These are phyloP conservation scores for Blepharisma japonicum DNA, from an alignment of 73 alveolate genomes.

Conservation along the genomic window DNA sequence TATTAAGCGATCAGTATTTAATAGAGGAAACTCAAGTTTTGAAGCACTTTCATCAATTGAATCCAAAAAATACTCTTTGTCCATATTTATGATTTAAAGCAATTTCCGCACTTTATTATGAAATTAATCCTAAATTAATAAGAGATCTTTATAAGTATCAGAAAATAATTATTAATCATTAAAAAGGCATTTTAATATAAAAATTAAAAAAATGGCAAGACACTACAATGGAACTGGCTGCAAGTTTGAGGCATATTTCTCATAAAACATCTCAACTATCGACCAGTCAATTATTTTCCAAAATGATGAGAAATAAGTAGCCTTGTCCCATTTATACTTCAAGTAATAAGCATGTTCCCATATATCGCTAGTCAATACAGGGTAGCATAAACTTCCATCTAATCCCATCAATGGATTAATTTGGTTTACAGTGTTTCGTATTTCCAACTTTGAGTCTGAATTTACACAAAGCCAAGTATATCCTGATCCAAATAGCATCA, in stretches of 20 bases:
- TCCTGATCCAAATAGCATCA: slow-evolving; percentile 35
- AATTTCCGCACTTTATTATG: too few relatives aligned
- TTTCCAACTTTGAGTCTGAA: slow-evolving; percentile 18
- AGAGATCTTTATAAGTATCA: too few relatives aligned
- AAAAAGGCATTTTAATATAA: too few relatives aligned
- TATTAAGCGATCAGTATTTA: too few relatives aligned
- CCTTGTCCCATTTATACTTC: slow-evolving; percentile 22
- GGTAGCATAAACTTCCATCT: slow-evolving; percentile 9
- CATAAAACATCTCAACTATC: slow-evolving; percentile 24
- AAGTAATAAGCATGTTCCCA: slow-evolving; percentile 44
- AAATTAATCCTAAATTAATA: too few relatives aligned
- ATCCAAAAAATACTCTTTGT: too few relatives aligned
- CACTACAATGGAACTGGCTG: slow-evolving; percentile 30
- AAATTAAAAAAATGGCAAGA: too few relatives aligned
- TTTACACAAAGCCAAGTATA: slow-evolving; percentile 34
- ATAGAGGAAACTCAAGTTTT: too few relatives aligned
- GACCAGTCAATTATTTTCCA: slow-evolving; percentile 30
- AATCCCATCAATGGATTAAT: slow-evolving; percentile 29
- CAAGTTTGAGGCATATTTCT: slow-evolving; percentile 9
- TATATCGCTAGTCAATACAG: slow-evolving; percentile 23
- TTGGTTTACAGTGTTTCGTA: slow-evolving; percentile 30
- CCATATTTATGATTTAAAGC: too few relatives aligned
- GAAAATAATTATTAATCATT: too few relatives aligned
- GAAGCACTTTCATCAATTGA: too few relatives aligned
- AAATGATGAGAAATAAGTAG: slow-evolving; percentile 15